Evolutionary conservation across 129 eudicot genomes (phyloP), one percentile per base, ranked within the genome.

Genomic region (Centrapalus pauciflorus): DNA sequence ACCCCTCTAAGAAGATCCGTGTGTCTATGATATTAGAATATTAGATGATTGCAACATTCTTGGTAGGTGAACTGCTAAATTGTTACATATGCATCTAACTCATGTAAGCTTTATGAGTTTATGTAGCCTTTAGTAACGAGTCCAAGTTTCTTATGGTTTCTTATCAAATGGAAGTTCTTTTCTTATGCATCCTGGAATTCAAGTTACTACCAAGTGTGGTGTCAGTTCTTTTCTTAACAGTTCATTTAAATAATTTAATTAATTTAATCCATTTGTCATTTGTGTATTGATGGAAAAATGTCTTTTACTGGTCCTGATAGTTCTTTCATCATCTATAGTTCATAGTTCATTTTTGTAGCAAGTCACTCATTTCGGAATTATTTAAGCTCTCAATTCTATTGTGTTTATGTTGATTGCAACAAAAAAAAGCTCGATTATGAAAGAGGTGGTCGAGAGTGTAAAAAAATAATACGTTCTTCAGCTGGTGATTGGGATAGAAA

Each of bases 341-440:
- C 55, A 19, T 45, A 64, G 34, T 54, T 68, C 17, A 37, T 34
- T 19, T 14, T 69, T 26, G 14, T 46, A 37, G 24, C 34, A 69
- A 40, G 37, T 60, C 51, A 17, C 67, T 55, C 20, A 64, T 64
- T 13, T n/a, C 23, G 19, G 19, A 48, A 17, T 48, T 24, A 48
- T 24, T 48, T 48, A 48, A 14, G 54, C 19, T 1, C 23, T 61
- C 28, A 60, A 9, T 8, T 50, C 30, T 49, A 27, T 65, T 46
- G 34, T 67, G 34, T 61, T 61, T 50, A 16, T 24, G 17, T 50
- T 69, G 13, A 60, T 70, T 43, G 41, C 32, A 50, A 60, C 45
- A 17, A 23, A 7, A 62, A 66, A 76, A 64, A 92, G 98, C 89
- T 92, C 70, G 98, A 85, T 72, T 92, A 88, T 35, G 81, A 81